Base-by-base conservation (phyloP, 305 asterid genomes). In the Fraxinus floribunda region DNA sequence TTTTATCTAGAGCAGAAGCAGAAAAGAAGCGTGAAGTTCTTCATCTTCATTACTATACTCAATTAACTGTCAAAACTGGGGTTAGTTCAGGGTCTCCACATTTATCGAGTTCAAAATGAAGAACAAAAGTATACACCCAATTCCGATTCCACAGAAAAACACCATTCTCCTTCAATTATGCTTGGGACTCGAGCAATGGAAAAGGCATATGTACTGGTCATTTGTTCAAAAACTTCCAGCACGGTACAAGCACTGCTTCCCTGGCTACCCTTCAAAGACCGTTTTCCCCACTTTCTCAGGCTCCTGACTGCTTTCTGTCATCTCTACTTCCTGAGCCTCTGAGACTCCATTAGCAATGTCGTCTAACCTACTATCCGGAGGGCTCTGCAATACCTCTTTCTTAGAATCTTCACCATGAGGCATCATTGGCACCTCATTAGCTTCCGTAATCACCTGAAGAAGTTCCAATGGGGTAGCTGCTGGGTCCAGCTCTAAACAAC, bases 391-490 rank as follows among this genome's bases (percentile, higher is more conserved):
- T 34, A 75, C 73, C 64, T 76, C 83, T 78, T 72, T 82, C 41
- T 79, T 80, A 26, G 70, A 72, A 34, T 79, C 72, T 34, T 81
- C 74, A 55, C 29, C 16, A 52, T 24, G 60, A 75, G 41, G 39
- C 36, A 62, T 22, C 77, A 24, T 70, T 22, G 57, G 79, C 29
- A 9, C 36, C 73, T 79, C 88, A 24, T 83, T 70, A 72, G 68
- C 79, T 82, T 82, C 89, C 11, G 83, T 79, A 9, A 74, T 79
- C 78, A 89, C 91, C 86, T 89, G 94, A 75, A 95, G 91, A 80
- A 95, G 96, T 68, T 94, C 98, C 86, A 88, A 52, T 2, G 99
- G 97, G n/a, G 93, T 89, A 74, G 98, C 97, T 16, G 99, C 99
- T 22, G 99, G 97, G 85, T 94, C 98, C 77, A 95, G 94, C 94